Base-by-base conservation (phyloP, 1,139 yeast genomes). In the Pichia sp. region DNA sequence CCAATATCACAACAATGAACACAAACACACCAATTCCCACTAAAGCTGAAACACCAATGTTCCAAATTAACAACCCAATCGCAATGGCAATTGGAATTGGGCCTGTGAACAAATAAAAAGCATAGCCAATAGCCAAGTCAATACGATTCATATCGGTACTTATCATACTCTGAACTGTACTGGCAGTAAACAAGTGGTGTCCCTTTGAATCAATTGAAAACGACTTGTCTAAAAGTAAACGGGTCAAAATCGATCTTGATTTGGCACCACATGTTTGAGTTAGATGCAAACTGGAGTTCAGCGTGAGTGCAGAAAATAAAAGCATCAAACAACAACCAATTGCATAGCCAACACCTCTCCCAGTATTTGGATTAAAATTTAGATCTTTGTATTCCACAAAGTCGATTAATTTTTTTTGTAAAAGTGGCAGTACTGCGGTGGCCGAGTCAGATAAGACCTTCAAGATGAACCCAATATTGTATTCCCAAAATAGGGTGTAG, bases 121-220 rank as follows among this genome's bases (percentile, higher is more conserved):
- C 80, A 64, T 81, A 81, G 3, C 82, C 77, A 41, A 80, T 59
- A 4, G 90, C 88, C 57, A 83, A 75, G 57, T 85, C 95, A 34
- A 85, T 71, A 58, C 95, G 74, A 38, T 86, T 75, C 47, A 86
- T 69, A 60, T 86, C 95, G 0, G 94, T 81, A 10, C 88, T 79
- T 66, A 86, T 74, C 57, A 85, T 64, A 11, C 85, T 79, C 4
- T 90, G 84, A 46, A 86, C 71, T 53, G 76, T 78, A 53, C 94
- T 85, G 28, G 73, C 68, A 0, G 92, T 76, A 58, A 66, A 85
- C 45, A 69, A 67, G 56, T 81, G 81, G 42, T 73, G 72, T 5
- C 88, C 77, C 49, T 71, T 71, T 5, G 79, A 75, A 50, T 77
- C 74, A 16, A 86, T 72, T 41, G 64, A 68, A 52, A 83, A 72